These are phyloP conservation scores for Didymellaceae sp. DNA, from an alignment of 2,329 filamentous ascomycete genomes.

Conservation along the genomic window DNA sequence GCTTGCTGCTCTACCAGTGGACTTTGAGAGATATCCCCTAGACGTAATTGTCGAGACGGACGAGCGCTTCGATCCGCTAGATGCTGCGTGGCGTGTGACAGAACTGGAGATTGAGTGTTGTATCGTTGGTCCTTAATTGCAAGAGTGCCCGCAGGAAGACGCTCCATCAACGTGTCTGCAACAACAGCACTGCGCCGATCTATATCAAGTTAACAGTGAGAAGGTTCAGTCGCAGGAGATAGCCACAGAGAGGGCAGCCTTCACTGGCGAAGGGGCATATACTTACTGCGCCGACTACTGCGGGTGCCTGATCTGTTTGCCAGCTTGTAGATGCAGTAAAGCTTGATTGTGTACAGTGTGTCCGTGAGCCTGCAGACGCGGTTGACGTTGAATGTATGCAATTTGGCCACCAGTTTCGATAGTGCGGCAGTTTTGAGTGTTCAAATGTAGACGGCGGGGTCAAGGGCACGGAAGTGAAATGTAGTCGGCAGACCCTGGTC, in stretches of 20 bases:
- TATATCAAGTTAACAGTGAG: slow-evolving; percentile 9
- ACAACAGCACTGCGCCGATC: slow-evolving; percentile 29
- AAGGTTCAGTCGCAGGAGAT: neutral
- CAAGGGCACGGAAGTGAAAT: neutral
- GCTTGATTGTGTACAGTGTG: too few relatives aligned
- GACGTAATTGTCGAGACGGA: slow-evolving; percentile 19
- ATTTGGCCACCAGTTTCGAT: neutral
- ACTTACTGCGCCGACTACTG: slow-evolving; percentile 34
- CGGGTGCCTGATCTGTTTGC: slow-evolving; percentile 25
- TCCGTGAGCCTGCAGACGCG: neutral
- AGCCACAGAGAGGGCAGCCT: neutral
- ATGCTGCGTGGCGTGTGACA: slow-evolving; percentile 8
- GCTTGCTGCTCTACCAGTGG: neutral
- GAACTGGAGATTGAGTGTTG: slow-evolving; percentile 35
- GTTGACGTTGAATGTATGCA: too few relatives aligned
- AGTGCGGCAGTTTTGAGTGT: too few relatives aligned
- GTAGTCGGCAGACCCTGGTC: neutral
- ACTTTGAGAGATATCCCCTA: neutral
- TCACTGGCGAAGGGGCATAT: neutral
- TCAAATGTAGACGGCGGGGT: neutral
- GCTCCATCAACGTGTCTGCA: slow-evolving; percentile 19
- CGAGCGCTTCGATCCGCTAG: slow-evolving; percentile 16
- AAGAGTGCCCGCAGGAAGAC: slow-evolving; percentile 26
- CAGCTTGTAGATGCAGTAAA: slow-evolving; percentile 19
- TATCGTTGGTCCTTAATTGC: slow-evolving; percentile 8